These are phyloP conservation scores for Neofusicoccum sp. DNA, from an alignment of 2,329 filamentous ascomycete species.

Conservation along the genomic window DNA sequence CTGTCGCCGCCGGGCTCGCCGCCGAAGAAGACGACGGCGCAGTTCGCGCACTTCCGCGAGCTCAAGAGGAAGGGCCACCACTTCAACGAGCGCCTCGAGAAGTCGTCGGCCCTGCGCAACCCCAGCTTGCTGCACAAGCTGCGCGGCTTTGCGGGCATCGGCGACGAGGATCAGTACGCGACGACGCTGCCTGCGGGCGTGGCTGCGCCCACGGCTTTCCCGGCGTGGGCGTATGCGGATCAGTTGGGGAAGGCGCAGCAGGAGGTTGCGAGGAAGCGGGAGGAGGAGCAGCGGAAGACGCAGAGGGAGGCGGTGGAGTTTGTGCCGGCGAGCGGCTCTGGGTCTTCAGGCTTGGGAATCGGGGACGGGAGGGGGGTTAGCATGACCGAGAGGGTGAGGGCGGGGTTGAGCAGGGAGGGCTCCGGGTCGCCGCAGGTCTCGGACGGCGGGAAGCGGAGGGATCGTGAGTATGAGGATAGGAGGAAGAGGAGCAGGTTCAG, in stretches of 20 bases:
- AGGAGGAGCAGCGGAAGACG: constrained; percentile 29
- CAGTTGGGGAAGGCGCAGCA: constrained; percentile 43
- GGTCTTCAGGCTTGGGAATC: constrained; percentile 20
- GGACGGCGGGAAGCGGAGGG: constrained; percentile 28
- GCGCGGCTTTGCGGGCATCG: constrained; percentile 64
- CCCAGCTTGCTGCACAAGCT: constrained; percentile 71
- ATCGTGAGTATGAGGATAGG: constrained; percentile 23
- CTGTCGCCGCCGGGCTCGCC: constrained; percentile 64
- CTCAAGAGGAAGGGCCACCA: constrained; percentile 76
- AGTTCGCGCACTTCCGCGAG: constrained; percentile 70
- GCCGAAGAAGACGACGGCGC: constrained; percentile 54
- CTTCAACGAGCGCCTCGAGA: constrained; percentile 72
- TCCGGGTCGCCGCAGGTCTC: constrained; percentile 20
- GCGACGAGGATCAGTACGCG: constrained; percentile 60
- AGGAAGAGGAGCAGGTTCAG: constrained; percentile 23
- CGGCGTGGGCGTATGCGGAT: constrained; percentile 45
- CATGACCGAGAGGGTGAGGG: constrained; percentile 15
- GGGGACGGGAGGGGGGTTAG: constrained; percentile 1
- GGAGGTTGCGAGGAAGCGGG: constrained; percentile 32
- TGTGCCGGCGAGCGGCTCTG: constrained; percentile 29
- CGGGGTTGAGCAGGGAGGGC: constrained; percentile 10
- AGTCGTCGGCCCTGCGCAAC: constrained; percentile 66
- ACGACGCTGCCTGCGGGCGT: constrained; percentile 52
- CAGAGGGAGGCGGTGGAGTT: constrained; percentile 35
- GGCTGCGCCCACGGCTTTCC: constrained; percentile 41